Evolutionary conservation across 345 rosid genomes (phyloP).

Genomic region (Erodium maritimum): DNA sequence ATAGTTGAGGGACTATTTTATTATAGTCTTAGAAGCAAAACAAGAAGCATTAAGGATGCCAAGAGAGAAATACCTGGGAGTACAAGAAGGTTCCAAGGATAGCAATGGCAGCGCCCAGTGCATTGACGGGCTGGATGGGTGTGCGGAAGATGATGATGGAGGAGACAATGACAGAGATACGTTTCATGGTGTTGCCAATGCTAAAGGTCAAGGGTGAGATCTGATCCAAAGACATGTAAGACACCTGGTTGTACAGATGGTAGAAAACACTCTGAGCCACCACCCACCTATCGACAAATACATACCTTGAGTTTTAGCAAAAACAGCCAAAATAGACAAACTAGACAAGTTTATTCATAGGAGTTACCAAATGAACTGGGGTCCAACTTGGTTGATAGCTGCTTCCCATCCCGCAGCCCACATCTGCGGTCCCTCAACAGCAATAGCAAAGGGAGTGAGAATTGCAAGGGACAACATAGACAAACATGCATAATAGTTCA

Average conservation of each 20-base stretch:
- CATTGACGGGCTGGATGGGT: conserved; percentile 82
- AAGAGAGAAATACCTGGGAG: conserved; percentile 97
- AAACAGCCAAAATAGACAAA: conserved; percentile 1
- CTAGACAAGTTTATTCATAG: not conserved
- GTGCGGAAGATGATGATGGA: conserved; percentile 96
- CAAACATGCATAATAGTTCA: conserved; percentile 99
- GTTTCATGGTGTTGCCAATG: conserved; percentile 93
- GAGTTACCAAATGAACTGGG: conserved; percentile 70
- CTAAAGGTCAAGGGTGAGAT: conserved; percentile 96
- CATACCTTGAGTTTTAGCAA: too few relatives aligned
- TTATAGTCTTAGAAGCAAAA: too few relatives aligned
- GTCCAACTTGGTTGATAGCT: conserved; percentile 70
- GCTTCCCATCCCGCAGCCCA: conserved; percentile 76
- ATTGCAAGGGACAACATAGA: conserved; percentile 75
- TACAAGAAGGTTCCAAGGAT: conserved; percentile 91
- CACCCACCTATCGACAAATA: conserved; percentile 52
- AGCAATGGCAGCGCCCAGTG: conserved; percentile 95
- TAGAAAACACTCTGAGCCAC: conserved; percentile 95
- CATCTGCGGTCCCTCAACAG: conserved; percentile 96
- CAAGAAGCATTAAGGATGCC: too few relatives aligned
- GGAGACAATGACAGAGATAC: conserved; percentile 89
- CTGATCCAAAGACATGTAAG: conserved; percentile 92
- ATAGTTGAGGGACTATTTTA: too few relatives aligned
- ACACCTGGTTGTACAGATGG: conserved; percentile 94
- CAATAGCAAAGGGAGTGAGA: conserved; percentile 90